A percentile compares a stretch with the other conserved stretches of the same genome.
Evolutionary conservation across 345 rosid species (phyloP).

Genomic region (Conringia planisiliqua): DNA sequence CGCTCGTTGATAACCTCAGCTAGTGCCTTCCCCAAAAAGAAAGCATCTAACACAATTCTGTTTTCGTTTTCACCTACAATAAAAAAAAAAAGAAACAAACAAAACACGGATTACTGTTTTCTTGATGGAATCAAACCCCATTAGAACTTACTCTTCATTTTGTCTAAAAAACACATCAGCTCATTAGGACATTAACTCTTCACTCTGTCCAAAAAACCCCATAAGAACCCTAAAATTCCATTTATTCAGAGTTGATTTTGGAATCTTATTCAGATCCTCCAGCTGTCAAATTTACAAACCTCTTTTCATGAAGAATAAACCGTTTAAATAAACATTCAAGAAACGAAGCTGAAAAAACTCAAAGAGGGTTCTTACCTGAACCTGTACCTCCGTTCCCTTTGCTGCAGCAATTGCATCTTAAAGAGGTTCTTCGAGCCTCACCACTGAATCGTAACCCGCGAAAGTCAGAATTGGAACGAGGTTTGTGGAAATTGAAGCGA

Average conservation of each 20-base stretch:
- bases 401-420: constrained; percentile 38
- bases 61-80: constrained; percentile 69
- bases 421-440: constrained; percentile 12
- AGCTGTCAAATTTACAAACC: background rate
- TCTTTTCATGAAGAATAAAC: background rate
- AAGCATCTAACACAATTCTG: constrained; percentile 70
- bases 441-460: constrained; percentile 15
- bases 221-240: background rate
- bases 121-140: background rate
- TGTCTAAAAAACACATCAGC: background rate
- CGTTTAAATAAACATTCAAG: background rate
- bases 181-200: background rate
- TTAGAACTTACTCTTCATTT: background rate
- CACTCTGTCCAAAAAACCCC: background rate
- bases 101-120: background rate
- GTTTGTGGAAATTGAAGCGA: background rate
- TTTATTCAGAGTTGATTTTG: background rate
- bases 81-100: background rate
- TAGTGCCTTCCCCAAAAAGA: constrained; percentile 90
- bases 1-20: constrained; percentile 87
- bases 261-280: background rate
- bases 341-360: background rate
- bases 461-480: constrained; percentile 29
- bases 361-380: constrained; percentile 33
- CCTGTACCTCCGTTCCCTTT: constrained; percentile 30